Evolutionary conservation across 306 rosid species (phyloP).

Genomic region (Arachis hypogaea): DNA sequence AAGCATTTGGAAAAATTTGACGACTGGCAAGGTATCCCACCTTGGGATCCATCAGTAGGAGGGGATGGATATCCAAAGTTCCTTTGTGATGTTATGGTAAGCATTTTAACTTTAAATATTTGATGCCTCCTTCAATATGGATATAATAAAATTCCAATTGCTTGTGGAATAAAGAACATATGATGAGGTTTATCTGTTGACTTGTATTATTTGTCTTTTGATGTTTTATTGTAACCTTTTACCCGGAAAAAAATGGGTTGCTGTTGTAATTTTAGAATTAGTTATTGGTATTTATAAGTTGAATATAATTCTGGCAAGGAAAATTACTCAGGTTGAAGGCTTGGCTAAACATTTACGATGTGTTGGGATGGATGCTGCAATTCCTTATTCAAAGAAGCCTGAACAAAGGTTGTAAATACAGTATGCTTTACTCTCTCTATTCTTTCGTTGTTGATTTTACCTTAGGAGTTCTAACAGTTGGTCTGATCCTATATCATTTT

Average conservation of each 20-base stretch:
- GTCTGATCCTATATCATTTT: slow-evolving; percentile 15
- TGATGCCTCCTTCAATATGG: slow-evolving; percentile 9
- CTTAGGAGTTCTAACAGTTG: slow-evolving; percentile 33
- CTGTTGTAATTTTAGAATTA: slow-evolving; percentile 33
- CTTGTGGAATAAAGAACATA: slow-evolving; percentile 12
- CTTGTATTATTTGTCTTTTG: slow-evolving; percentile 6
- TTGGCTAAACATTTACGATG: slow-evolving; percentile 95
- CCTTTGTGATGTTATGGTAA: slow-evolving; percentile 93
- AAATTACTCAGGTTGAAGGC: slow-evolving; percentile 81
- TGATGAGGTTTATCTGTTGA: slow-evolving; percentile 2
- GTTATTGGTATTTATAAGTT: slow-evolving; percentile 23
- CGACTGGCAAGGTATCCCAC: slow-evolving; percentile 69
- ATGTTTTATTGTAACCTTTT: slow-evolving; percentile 22
- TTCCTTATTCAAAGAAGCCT: slow-evolving; percentile 78
- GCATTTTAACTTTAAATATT: slow-evolving; percentile 34
- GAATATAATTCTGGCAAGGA: slow-evolving; percentile 38
- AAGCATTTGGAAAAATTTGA: slow-evolving; percentile 53
- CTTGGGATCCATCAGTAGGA: slow-evolving; percentile 74
- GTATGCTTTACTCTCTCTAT: slow-evolving; percentile 1
- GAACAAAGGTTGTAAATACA: slow-evolving; percentile 65
- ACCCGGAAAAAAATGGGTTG: slow-evolving; percentile 1
- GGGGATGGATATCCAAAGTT: slow-evolving; percentile 86
- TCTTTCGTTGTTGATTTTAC: slow-evolving; percentile 18
- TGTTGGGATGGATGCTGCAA: slow-evolving; percentile 93
- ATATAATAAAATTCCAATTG: slow-evolving; percentile 35